These are phyloP conservation scores for Salvia miltiorrhiza DNA, from an alignment of 257 asterid genomes.

Conservation along the genomic window DNA sequence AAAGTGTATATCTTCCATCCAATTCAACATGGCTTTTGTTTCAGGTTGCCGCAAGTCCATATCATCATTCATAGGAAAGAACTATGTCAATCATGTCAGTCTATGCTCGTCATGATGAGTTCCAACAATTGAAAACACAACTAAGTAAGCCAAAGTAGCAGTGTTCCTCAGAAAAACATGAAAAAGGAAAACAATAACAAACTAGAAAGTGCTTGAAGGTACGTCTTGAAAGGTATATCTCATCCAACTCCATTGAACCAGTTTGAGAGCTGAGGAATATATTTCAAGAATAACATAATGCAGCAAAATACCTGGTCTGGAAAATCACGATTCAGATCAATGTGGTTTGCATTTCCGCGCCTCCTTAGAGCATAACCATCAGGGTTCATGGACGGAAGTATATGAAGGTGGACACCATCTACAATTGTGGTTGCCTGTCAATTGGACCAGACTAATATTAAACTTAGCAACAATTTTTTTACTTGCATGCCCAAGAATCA, in stretches of 20 bases:
- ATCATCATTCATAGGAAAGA: constrained; percentile 88
- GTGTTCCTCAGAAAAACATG: neutral
- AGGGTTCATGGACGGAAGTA: constrained; percentile 86
- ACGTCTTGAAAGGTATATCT: neutral
- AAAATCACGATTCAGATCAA: constrained; percentile 82
- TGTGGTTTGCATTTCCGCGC: constrained; percentile 69
- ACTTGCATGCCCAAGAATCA: neutral
- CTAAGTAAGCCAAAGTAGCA: constrained; percentile 8
- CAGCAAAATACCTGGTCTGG: constrained; percentile 73
- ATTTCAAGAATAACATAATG: constrained; percentile 11
- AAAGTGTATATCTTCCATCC: constrained; percentile 71
- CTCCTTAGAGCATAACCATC: constrained; percentile 63
- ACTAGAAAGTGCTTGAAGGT: neutral
- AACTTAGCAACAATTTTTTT: neutral
- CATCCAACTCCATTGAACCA: constrained; percentile 6
- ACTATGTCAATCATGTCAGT: constrained; percentile 77
- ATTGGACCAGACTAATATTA: neutral
- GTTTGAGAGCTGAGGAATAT: neutral
- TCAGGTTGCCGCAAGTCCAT: constrained; percentile 80
- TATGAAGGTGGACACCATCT: constrained; percentile 69
- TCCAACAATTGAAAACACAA: constrained; percentile 18
- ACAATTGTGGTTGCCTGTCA: constrained; percentile 73
- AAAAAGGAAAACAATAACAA: neutral
- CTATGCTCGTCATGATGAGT: constrained; percentile 33
- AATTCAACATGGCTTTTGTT: constrained; percentile 89